These are phyloP conservation scores for Chalciporus piperatus DNA, from an alignment of 768 basidiomycete genomes.

Conservation along the genomic window DNA sequence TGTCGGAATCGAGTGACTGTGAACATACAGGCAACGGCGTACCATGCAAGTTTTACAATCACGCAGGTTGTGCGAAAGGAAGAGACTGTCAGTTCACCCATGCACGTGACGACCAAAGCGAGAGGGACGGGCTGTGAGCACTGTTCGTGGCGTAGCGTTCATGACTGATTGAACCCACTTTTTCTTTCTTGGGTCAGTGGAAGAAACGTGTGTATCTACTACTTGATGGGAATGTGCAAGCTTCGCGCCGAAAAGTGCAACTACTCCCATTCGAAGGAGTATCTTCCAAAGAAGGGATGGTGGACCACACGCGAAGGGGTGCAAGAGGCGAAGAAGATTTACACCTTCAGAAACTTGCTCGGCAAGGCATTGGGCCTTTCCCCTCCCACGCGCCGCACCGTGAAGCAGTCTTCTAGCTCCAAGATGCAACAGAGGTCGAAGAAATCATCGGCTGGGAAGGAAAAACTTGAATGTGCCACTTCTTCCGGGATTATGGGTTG, in stretches of 20 bases:
- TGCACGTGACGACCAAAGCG: conserved; percentile 53
- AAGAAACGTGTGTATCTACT: conserved; percentile 47
- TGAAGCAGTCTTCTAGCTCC: neutral
- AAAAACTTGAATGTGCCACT: neutral
- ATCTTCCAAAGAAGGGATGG: conserved; percentile 46
- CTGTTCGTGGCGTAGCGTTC: neutral
- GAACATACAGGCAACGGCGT: conserved; percentile 49
- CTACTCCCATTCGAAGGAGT: conserved; percentile 47
- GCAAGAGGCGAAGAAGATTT: conserved; percentile 1
- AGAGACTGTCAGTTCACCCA: conserved; percentile 47
- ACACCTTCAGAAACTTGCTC: neutral
- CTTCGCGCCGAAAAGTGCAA: conserved; percentile 39
- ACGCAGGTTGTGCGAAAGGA: conserved; percentile 45
- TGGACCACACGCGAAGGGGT: conserved; percentile 34
- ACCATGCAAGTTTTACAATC: conserved; percentile 59
- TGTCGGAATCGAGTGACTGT: conserved; percentile 55
- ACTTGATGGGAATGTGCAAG: conserved; percentile 39
- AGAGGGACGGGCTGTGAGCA: conserved; percentile 52
- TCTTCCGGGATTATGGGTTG: neutral
- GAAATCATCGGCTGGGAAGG: conserved; percentile 2
- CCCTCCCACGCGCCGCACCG: neutral
- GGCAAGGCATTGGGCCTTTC: neutral
- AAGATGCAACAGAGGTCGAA: neutral
- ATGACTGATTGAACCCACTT: neutral
- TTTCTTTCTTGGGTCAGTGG: conserved; percentile 36